Conservation (phyloP, 768 basidiomycete species). For the Amanita polypyramis region DNA sequence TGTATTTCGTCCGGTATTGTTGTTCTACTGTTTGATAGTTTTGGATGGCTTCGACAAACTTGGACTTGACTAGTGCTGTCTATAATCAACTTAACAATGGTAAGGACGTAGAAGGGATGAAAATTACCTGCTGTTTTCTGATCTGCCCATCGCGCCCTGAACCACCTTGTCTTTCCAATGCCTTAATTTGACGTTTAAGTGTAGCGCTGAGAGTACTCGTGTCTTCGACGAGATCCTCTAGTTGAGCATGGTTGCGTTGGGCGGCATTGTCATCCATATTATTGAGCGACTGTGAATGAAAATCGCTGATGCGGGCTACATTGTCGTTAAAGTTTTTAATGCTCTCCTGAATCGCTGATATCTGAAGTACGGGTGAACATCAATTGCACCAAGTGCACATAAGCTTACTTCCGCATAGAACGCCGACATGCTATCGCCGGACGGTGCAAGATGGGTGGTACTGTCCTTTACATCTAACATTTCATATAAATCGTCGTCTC, state of each 20-base stretch:
- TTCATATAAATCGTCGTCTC: constrained; percentile 57
- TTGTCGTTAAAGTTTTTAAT: constrained; percentile 61
- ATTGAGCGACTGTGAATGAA: constrained; percentile 67
- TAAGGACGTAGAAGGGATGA: neutral
- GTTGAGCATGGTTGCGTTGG: constrained; percentile 47
- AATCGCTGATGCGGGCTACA: constrained; percentile 55
- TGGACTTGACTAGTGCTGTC: constrained; percentile 57
- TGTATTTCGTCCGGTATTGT: constrained; percentile 68
- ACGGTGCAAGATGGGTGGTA: constrained; percentile 35
- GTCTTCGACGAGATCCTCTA: constrained; percentile 61
- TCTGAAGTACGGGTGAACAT: constrained; percentile 27
- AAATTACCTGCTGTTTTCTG: constrained; percentile 63
- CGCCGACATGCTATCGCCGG: constrained; percentile 45
- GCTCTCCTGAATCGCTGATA: constrained; percentile 64
- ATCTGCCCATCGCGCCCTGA: constrained; percentile 63
- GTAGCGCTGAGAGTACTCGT: constrained; percentile 61
- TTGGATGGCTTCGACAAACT: constrained; percentile 82
- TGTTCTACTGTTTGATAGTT: constrained; percentile 77
- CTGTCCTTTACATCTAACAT: constrained; percentile 62
- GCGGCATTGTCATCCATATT: constrained; percentile 62
- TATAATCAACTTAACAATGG: constrained; percentile 14
- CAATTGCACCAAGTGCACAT: constrained; percentile 26
- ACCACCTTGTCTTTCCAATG: constrained; percentile 55
- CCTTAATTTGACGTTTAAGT: constrained; percentile 65
- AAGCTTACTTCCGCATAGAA: constrained; percentile 65